Evolutionary conservation across 176 grass and related monocot genomes (phyloP), one percentile per base, ranked within the genome.

Genomic region (Juncus effusus): DNA sequence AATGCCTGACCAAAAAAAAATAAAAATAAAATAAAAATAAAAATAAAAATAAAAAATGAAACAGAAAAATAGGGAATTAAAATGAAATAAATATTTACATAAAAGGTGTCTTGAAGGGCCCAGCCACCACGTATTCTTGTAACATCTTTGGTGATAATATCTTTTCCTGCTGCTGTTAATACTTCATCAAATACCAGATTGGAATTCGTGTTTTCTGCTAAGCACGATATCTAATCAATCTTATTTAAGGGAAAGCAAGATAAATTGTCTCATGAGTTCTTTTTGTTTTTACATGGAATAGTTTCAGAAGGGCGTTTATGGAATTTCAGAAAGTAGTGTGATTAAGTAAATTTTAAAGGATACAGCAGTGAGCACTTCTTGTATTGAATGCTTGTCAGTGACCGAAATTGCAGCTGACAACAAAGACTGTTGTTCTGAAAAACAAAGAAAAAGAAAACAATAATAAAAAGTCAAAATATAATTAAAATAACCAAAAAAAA

Each of bases 141-240:
- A 77, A 97, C 79, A 61, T 97, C 93, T 76, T 97, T 97, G 42
- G 82, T 86, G 79, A 83, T 81, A 72, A 97, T 88, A 74, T 96
- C 93, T 73, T 70, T 83, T 80, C 84, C 87, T 81, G 93, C 87
- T 44, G 86, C 82, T 85, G 69, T 80, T 63, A 96, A 67, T 76
- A 96, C 88, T 78, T 96, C 93, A 81, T 84, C 79, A 68, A 96
- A 96, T 40, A 96, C 88, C 54, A 91, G 57, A 74, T 42, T 84
- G 67, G 83, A 82, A 73, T 86, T 81, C 55, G 84, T 91, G 64
- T 82, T 91, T 77, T 96, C 93, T 73, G 88, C 93, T 86, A 96
- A 85, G 82, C 77, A 91, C 13, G 85, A 96, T 80, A 96, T 96
- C 92, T 96, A 87, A 79, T 65, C 63, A 16, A 71, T 56, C 44